Evolutionary conservation across 2,329 filamentous ascomycete species (phyloP), one percentile per base, ranked within the genome.

Genomic region (Colletotrichum tofieldiae): DNA sequence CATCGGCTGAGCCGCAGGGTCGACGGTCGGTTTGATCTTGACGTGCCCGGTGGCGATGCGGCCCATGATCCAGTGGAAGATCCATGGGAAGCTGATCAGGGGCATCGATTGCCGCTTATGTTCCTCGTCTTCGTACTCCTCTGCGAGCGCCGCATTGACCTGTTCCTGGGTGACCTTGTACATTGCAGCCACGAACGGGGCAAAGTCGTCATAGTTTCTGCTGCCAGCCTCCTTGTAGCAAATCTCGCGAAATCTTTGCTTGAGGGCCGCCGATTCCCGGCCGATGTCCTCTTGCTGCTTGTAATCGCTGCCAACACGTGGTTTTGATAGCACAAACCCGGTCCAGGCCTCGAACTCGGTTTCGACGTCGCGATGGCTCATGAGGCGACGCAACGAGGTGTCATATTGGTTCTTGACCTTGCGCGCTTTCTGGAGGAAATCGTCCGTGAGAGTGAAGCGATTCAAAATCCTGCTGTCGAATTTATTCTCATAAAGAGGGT

Each of bases 331-430:
- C 2, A 95, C 90, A 80, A 98, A 98, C 0, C 94, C 92, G 0
- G 94, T 93, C 91, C 93, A 98, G 14, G 97, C 89, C 81, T 99
- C 96, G 75, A 98, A 98, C 77, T 99, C 96, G 0, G 93, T 97
- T 23, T 85, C 83, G 67, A 98, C 93, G 54, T 93, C 93, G 75
- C 95, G 91, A 77, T 98, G 95, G 1, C 91, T 92, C 91, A 98
- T 95, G 67, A 98, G 86, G 0, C 95, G 90, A 16, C 89, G 90
- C 77, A 98, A 87, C 0, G 91, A 88, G 20, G 88, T 87, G 77
- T 99, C 96, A 75, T 98, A 98, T 39, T 92, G 85, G 0, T 77
- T 78, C 81, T 99, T 99, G 77, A 98, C 83, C 12, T 87, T 83
- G 7, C 86, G 85, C 0, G 92, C 94, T 59, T 86, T 85, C 5